phyloP scores from a whole-genome alignment of 257 asterid genomes.

The Henckelia pumila region DNA sequence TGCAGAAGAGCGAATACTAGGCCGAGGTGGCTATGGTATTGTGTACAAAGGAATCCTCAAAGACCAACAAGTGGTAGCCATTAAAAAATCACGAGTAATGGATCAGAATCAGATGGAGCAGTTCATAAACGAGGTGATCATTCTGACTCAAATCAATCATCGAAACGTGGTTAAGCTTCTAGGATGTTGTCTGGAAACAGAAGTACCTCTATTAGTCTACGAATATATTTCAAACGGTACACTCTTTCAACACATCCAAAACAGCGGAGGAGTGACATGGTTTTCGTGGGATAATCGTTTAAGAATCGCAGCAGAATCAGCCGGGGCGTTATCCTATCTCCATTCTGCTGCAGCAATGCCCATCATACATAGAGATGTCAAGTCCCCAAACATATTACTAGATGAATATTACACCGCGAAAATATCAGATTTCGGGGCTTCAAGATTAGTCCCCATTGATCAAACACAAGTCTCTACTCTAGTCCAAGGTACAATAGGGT shows the following conservation, averaged over 20 bases:
- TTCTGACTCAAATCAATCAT: slow-evolving; percentile 45
- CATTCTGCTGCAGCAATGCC: slow-evolving; percentile 44
- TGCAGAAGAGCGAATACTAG: slow-evolving; percentile 39
- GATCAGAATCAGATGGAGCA: slow-evolving; percentile 33
- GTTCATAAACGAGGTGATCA: slow-evolving; percentile 46
- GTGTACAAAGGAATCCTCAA: slow-evolving; percentile 39
- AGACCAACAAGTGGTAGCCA: slow-evolving; percentile 36
- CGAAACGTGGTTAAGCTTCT: slow-evolving; percentile 42
- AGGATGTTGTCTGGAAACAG: slow-evolving; percentile 48
- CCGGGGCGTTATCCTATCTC: slow-evolving; percentile 44
- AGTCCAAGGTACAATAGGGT: slow-evolving; percentile 56
- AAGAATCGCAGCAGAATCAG: slow-evolving; percentile 40
- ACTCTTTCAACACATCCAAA: slow-evolving; percentile 34
- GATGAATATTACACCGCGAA: slow-evolving; percentile 35
- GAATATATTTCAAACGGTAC: slow-evolving; percentile 36
- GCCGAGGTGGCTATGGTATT: slow-evolving; percentile 45
- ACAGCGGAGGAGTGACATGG: slow-evolving; percentile 33
- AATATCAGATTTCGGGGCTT: slow-evolving; percentile 58
- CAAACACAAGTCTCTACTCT: slow-evolving; percentile 48
- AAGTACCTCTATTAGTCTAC: slow-evolving; percentile 39
- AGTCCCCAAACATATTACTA: slow-evolving; percentile 39
- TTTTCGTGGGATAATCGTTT: slow-evolving; percentile 42
- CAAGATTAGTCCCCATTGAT: slow-evolving; percentile 50
- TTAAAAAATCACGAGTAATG: slow-evolving; percentile 38
- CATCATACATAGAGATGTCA: slow-evolving; percentile 43